Evolutionary conservation across 352 stramenopile genomes (phyloP), one percentile per base, ranked within the genome.

Genomic region (Phytopythium montanum): DNA sequence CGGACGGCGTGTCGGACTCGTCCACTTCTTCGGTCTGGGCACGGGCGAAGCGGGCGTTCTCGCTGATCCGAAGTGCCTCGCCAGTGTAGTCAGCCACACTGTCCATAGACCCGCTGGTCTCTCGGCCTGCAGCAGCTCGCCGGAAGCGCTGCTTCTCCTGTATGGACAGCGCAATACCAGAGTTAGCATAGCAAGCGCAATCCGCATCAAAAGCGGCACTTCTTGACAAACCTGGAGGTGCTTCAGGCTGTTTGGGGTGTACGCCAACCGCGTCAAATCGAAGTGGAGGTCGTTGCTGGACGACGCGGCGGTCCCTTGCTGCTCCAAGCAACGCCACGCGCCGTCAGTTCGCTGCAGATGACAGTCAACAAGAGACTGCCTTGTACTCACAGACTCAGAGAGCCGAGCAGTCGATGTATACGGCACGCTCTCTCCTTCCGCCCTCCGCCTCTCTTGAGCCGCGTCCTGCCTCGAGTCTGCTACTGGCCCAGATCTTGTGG

Each of bases 281-380:
- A 90, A 80, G 56, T 90, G 76, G 7, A 90, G 61, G 28, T 92
- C 80, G 42, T 78, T 89, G 25, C 82, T 79, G 26, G 78, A 90
- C 26, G 78, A 89, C 54, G 80, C 59, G 28, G 69, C 70, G n/a
- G 82, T 89, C 25, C 64, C 69, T 50, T 59, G 53, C 53, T 59
- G 19, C 51, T 59, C 38, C 45, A 14, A 36, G 3, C 10, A 7
- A n/a, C n/a, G 4, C 16, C 23, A 34, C 9, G 4, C 14, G 10
- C 39, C 7, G 7, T 52, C 13, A 52, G 8, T 36, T 21, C 5
- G 10, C 14, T 36, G 8, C n/a, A 0, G 4, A 4, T 6, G 19
- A 18, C 26, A 12, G 14, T 5, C 9, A 3, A n/a, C 45, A 52
- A 34, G 3, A 5, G 26, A 6, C 3, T 8, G 2, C 26, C 3